Percentiles rank a stretch among this genome's conserved stretches.
These are phyloP conservation scores for Ophiostoma angusticollis DNA, from an alignment of 2,329 filamentous ascomycete genomes.

Conservation along the genomic window DNA sequence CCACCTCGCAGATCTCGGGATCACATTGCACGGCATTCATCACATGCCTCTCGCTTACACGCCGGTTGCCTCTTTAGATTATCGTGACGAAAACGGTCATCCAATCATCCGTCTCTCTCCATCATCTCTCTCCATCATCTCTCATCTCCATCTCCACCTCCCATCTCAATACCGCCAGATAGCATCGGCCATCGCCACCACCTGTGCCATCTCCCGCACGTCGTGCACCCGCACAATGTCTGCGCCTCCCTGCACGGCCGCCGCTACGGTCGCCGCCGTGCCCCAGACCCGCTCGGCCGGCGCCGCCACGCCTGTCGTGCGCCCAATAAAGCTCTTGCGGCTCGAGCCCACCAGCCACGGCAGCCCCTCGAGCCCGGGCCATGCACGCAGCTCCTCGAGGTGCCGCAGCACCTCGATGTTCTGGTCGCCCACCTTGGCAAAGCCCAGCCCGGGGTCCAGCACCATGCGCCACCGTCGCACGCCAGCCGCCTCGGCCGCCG, in stretches of 20 bases:
- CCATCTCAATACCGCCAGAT: constrained; percentile 50
- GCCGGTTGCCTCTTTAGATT: too few relatives aligned
- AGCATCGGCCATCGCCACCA: constrained; percentile 82
- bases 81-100: too few relatives aligned
- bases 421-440: constrained; percentile 72
- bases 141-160: neutral
- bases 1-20: too few relatives aligned
- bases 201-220: constrained; percentile 71
- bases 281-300: constrained; percentile 66
- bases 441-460: constrained; percentile 86
- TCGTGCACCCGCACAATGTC: constrained; percentile 92
- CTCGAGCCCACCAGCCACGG: constrained; percentile 87
- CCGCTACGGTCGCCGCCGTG: constrained; percentile 77
- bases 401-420: constrained; percentile 68
- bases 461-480: constrained; percentile 89
- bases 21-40: too few relatives aligned
- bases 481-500: constrained; percentile 64
- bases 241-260: constrained; percentile 73
- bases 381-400: constrained; percentile 49
- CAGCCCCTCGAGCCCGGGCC: constrained; percentile 52
- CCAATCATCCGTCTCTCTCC: neutral
- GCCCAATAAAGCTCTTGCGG: constrained; percentile 79
- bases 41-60: too few relatives aligned
- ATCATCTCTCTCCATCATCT: neutral
- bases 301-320: constrained; percentile 61